Percentiles rank a stretch among this genome's conserved stretches.
phyloP scores from a whole-genome alignment of 331 rosid genomes.

The Malus hybrid region DNA sequence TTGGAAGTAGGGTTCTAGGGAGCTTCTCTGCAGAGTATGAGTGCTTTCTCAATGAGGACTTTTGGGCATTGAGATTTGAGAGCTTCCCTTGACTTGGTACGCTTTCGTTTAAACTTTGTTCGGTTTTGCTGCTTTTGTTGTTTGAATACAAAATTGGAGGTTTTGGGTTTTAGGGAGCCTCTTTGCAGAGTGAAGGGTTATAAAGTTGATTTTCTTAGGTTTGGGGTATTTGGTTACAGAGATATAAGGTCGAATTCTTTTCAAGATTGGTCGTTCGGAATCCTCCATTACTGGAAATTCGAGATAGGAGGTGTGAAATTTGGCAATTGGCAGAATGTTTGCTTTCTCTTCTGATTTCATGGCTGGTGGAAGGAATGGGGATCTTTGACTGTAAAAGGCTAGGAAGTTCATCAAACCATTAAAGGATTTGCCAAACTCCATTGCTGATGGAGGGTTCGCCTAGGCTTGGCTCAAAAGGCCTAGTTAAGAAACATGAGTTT shows the following conservation, averaged over 20 bases:
- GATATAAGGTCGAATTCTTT: not conserved
- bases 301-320: not conserved
- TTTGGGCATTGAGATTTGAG: not conserved
- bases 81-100: not conserved
- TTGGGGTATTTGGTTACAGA: not conserved
- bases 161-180: not conserved
- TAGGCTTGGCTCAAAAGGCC: slow-evolving; percentile 55
- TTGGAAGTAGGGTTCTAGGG: not conserved
- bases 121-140: not conserved
- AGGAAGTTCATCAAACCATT: slow-evolving; percentile 7
- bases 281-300: not conserved
- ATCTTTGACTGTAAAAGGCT: not conserved
- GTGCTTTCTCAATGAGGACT: not conserved
- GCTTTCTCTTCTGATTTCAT: slow-evolving; percentile 8
- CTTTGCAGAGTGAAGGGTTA: not conserved
- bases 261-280: not conserved
- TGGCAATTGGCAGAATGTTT: not conserved
- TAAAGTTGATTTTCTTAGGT: not conserved
- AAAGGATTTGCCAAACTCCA: slow-evolving; percentile 3
- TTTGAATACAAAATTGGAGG: not conserved
- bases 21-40: not conserved
- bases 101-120: not conserved
- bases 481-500: slow-evolving; percentile 61
- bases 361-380: slow-evolving; percentile 21
- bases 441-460: slow-evolving; percentile 44